Conservation (phyloP, 441 rosid species). For the Croton laevigatus region DNA sequence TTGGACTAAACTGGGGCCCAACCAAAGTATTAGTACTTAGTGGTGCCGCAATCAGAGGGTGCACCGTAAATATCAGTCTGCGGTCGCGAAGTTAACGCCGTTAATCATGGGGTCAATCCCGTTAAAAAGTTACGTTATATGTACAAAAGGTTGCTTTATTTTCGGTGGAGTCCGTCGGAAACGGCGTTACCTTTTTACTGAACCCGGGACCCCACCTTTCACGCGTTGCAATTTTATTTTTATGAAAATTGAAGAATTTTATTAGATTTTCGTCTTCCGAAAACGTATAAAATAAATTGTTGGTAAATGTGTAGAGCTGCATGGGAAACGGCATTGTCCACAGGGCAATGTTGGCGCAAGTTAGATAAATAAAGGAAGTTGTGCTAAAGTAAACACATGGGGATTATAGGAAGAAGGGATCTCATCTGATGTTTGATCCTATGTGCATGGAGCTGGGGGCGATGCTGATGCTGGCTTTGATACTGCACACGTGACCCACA, state of each 20-base stretch:
- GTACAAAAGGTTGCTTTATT: not conserved
- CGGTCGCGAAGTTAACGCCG: constrained; percentile 31
- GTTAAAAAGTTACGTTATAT: not conserved
- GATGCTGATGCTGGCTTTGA: constrained; percentile 18
- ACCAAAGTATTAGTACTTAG: too few relatives aligned
- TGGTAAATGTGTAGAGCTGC: constrained; percentile 24
- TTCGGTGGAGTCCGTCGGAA: constrained; percentile 22
- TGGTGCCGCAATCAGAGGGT: constrained; percentile 19
- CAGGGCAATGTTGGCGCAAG: constrained; percentile 9
- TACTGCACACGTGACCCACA: constrained; percentile 28
- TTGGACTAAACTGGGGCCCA: constrained; percentile 21
- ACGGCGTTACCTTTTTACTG: constrained; percentile 22
- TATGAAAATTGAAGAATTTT: not conserved
- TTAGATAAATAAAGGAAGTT: not conserved
- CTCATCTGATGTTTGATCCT: constrained; percentile 24
- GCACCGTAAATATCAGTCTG: not conserved
- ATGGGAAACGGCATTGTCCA: constrained; percentile 23
- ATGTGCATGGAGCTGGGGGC: constrained; percentile 17
- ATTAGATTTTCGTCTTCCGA: not conserved
- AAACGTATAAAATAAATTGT: not conserved
- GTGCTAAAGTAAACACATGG: not conserved
- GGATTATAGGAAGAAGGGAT: constrained; percentile 19
- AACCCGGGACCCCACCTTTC: constrained; percentile 12
- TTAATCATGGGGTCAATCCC: constrained; percentile 29
- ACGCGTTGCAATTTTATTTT: not conserved